Conservation (phyloP, 1,139 yeast genomes). For the Hansenula lynferdii region DNA sequence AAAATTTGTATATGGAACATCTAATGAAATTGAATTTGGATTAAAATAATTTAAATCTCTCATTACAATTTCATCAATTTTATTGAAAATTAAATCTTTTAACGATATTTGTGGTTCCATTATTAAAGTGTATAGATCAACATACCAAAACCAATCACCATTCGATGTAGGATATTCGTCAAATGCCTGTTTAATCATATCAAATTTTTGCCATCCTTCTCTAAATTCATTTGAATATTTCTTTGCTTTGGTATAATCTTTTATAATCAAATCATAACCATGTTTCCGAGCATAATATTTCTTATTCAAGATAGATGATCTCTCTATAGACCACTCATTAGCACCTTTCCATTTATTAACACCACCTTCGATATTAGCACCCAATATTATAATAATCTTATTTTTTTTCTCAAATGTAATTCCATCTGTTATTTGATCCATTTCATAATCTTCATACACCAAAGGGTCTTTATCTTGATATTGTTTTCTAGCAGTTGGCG, state of each 20-base stretch:
- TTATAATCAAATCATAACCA: conserved; percentile 29
- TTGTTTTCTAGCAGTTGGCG: conserved; percentile 15
- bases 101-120: conserved; percentile 31
- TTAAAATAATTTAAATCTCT: conserved; percentile 28
- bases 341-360: conserved; percentile 30
- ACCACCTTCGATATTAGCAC: conserved; percentile 31
- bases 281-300: conserved; percentile 28
- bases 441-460: conserved; percentile 10
- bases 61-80: conserved; percentile 21
- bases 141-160: conserved; percentile 35
- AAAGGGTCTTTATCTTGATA: conserved; percentile 12
- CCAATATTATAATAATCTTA: conserved; percentile 28
- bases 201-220: conserved; percentile 35
- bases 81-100: conserved; percentile 26
- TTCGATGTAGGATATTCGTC: conserved; percentile 18
- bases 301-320: conserved; percentile 29
- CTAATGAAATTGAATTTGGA: conserved; percentile 23
- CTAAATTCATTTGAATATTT: conserved; percentile 30
- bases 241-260: conserved; percentile 28
- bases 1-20: conserved; percentile 17
- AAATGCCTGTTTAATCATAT: conserved; percentile 26
- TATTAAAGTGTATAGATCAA: conserved; percentile 29
- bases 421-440: conserved; percentile 5
- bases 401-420: conserved; percentile 14
- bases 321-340: conserved; percentile 31